Evolutionary conservation across 2,329 filamentous ascomycete genomes (phyloP).

Genomic region (Xylogone sp.): DNA sequence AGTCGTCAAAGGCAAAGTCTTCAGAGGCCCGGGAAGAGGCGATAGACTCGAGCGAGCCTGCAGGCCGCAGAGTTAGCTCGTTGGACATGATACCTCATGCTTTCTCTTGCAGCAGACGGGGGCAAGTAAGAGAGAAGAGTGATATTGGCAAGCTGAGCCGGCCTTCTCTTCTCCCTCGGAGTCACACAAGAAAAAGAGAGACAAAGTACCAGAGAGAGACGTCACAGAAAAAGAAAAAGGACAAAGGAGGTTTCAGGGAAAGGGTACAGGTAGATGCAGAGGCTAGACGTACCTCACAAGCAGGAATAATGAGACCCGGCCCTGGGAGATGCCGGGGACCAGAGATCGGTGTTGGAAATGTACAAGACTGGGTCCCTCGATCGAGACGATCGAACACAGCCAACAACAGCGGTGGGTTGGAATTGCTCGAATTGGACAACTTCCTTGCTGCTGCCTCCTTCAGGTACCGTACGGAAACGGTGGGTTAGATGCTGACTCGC

Average conservation of each 20-base stretch:
- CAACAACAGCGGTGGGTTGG: no score
- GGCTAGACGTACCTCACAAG: no score
- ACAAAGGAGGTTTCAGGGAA: no score
- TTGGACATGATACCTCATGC: slow-evolving; percentile 27
- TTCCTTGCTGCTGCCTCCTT: neutral
- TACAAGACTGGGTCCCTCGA: neutral
- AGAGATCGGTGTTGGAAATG: no score
- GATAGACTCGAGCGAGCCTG: slow-evolving; percentile 23
- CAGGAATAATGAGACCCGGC: no score
- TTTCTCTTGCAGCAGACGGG: slow-evolving; percentile 1
- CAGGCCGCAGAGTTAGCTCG: slow-evolving; percentile 24
- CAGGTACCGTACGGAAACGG: neutral
- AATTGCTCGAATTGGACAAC: no score
- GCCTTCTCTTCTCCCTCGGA: neutral
- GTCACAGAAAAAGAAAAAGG: no score
- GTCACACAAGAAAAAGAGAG: neutral
- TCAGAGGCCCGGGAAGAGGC: slow-evolving; percentile 15
- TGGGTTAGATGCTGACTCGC: neutral
- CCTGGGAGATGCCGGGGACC: no score
- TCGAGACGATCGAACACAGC: no score
- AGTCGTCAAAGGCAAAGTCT: slow-evolving; percentile 19
- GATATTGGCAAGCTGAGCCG: neutral
- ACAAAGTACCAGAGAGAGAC: no score
- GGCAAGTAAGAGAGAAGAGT: neutral
- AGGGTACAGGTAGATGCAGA: no score